Evolutionary conservation across 2,329 filamentous ascomycete species (phyloP).

Genomic region (Sclerotinia nivalis): DNA sequence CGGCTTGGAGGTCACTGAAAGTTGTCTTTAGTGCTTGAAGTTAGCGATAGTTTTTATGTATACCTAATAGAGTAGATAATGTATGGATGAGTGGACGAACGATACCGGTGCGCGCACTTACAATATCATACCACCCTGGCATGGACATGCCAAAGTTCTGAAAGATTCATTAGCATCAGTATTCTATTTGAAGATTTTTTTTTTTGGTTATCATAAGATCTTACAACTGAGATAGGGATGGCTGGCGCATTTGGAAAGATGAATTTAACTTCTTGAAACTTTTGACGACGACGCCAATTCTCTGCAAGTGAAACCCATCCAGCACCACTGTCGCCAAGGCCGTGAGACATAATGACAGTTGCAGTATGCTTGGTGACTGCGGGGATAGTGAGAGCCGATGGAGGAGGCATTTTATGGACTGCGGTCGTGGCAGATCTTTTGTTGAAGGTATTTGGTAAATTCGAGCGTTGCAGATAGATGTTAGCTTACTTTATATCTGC

Average conservation of each 20-base stretch:
- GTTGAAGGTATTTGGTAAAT: neutral
- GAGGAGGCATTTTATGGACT: conserved; percentile 31
- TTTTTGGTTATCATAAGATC: conserved; percentile 16
- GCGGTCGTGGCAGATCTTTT: neutral
- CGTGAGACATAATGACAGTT: conserved; percentile 92
- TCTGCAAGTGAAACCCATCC: conserved; percentile 83
- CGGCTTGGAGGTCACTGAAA: conserved; percentile 48
- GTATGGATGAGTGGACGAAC: conserved; percentile 31
- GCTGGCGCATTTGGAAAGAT: conserved; percentile 87
- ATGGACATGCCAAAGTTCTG: conserved; percentile 76
- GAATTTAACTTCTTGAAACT: conserved; percentile 89
- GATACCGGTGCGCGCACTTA: conserved; percentile 44
- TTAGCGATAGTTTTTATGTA: conserved; percentile 3
- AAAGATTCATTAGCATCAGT: conserved; percentile 21
- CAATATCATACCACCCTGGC: conserved; percentile 87
- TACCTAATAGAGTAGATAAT: neutral
- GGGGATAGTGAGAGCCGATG: conserved; percentile 65
- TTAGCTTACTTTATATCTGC: too few relatives aligned
- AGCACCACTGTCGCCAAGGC: conserved; percentile 79
- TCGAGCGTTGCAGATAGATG: neutral
- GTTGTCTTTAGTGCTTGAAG: conserved; percentile 41
- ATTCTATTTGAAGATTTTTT: neutral
- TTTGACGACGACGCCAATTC: conserved; percentile 78
- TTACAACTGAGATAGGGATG: conserved; percentile 80
- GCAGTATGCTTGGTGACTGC: conserved; percentile 83